These are phyloP conservation scores for Coemansia sp. DNA, from an alignment of 192 early-diverging fungal genomes.

Conservation along the genomic window DNA sequence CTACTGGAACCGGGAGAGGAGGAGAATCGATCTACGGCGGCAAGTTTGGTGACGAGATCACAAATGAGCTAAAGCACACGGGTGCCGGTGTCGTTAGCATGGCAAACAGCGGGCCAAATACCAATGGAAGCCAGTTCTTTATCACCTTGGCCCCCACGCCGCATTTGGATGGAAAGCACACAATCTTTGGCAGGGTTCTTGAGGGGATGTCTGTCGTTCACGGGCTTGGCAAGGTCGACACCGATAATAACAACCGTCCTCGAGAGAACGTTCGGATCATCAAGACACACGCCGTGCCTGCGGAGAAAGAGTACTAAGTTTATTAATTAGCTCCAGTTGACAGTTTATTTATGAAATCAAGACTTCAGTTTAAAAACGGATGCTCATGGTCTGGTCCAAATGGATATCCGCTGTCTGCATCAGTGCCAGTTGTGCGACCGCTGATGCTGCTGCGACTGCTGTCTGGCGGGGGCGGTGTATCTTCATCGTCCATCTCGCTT, in stretches of 20 bases:
- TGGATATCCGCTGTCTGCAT: neutral
- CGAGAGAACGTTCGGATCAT: conserved; percentile 24
- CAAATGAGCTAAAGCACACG: conserved; percentile 70
- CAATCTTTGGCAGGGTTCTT: conserved; percentile 87
- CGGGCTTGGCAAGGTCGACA: conserved; percentile 69
- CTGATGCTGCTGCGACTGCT: conserved; percentile 2
- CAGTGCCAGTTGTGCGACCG: neutral
- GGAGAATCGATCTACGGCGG: conserved; percentile 69
- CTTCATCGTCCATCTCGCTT: conserved; percentile 27
- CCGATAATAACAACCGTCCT: conserved; percentile 65
- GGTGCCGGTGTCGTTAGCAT: conserved; percentile 87
- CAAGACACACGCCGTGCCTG: neutral
- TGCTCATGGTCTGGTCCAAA: neutral
- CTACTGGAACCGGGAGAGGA: conserved; percentile 91
- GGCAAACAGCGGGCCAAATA: conserved; percentile 93
- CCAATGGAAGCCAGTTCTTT: conserved; percentile 82
- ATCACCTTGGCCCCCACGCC: conserved; percentile 70
- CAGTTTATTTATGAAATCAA: neutral
- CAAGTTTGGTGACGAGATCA: conserved; percentile 73
- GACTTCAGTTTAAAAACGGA: neutral
- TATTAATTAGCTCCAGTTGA: neutral
- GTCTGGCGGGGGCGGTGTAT: conserved; percentile 1
- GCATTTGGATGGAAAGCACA: conserved; percentile 83
- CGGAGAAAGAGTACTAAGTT: neutral
- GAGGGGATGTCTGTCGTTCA: conserved; percentile 78